These are phyloP conservation scores for Penicillium mononematosum DNA, from an alignment of 495 filamentous ascomycete species.

Conservation along the genomic window DNA sequence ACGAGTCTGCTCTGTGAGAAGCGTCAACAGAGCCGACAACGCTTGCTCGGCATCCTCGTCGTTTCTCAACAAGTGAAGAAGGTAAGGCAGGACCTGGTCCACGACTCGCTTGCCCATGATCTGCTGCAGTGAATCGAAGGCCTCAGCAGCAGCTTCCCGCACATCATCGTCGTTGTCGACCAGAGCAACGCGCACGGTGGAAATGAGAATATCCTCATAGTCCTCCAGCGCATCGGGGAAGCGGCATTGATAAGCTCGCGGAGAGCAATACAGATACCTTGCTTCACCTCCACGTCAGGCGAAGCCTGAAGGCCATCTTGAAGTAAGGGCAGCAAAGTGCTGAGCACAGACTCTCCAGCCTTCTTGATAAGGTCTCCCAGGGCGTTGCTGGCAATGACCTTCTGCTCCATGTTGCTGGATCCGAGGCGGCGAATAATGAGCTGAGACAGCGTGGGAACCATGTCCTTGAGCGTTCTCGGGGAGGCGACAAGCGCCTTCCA, in stretches of 20 bases:
- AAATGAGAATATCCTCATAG: slow-evolving; percentile 91
- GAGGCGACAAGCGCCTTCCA: slow-evolving; percentile 97
- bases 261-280: slow-evolving; percentile 95
- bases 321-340: slow-evolving; percentile 83
- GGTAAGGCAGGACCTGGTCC: slow-evolving; percentile 89
- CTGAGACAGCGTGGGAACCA: slow-evolving; percentile 90
- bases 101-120: slow-evolving; percentile 90
- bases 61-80: slow-evolving; percentile 80
- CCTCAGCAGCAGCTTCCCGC: slow-evolving; percentile 92
- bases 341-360: slow-evolving; percentile 88
- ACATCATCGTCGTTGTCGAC: slow-evolving; percentile 88
- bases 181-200: slow-evolving; percentile 87
- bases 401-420: slow-evolving; percentile 96
- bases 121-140: slow-evolving; percentile 91
- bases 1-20: slow-evolving; percentile 88
- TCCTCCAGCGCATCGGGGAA: slow-evolving; percentile 85
- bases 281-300: slow-evolving; percentile 88
- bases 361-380: slow-evolving; percentile 95
- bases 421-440: slow-evolving; percentile 91
- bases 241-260: slow-evolving; percentile 92
- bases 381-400: slow-evolving; percentile 95
- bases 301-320: slow-evolving; percentile 89
- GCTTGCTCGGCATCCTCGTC: slow-evolving; percentile 90
- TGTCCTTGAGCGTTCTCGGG: slow-evolving; percentile 87
- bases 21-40: slow-evolving; percentile 82